phyloP scores from a whole-genome alignment of 2,329 filamentous ascomycete genomes.

The Pseudogymnoascus sp. region DNA sequence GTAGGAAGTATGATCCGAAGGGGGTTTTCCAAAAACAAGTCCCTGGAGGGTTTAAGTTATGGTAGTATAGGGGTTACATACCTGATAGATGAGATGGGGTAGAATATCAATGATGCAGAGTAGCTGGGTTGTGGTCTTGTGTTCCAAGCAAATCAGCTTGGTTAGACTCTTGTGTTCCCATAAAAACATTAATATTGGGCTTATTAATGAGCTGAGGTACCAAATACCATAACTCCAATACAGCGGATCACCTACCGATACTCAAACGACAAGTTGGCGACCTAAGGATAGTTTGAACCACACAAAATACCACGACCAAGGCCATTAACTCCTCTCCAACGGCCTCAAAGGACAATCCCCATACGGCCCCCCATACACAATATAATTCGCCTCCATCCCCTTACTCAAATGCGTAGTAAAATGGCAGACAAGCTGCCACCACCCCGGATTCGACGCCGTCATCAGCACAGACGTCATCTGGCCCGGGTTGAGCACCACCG shows the following conservation, averaged over 20 bases:
- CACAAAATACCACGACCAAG: too few relatives aligned
- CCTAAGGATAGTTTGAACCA: too few relatives aligned
- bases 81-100: neutral
- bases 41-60: constrained; percentile 22
- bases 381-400: constrained; percentile 8
- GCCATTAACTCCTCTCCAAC: too few relatives aligned
- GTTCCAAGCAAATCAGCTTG: neutral
- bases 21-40: constrained; percentile 22
- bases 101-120: neutral
- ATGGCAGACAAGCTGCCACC: constrained; percentile 11
- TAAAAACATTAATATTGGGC: neutral
- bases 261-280: neutral
- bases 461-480: constrained; percentile 23
- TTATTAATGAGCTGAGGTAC: neutral
- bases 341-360: neutral
- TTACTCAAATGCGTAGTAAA: constrained; percentile 8
- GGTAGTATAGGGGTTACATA: neutral
- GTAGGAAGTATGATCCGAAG: constrained; percentile 22
- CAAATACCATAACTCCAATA: neutral
- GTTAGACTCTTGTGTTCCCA: neutral
- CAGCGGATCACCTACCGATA: neutral
- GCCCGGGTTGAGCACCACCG: constrained; percentile 20
- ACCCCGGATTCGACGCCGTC: constrained; percentile 19
- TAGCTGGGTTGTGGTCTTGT: neutral
- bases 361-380: neutral